A percentile compares a stretch with the other conserved stretches of the same genome.
Evolutionary conservation across 176 grass and related monocot genomes (phyloP).

Genomic region (Phyllostachys edulis): DNA sequence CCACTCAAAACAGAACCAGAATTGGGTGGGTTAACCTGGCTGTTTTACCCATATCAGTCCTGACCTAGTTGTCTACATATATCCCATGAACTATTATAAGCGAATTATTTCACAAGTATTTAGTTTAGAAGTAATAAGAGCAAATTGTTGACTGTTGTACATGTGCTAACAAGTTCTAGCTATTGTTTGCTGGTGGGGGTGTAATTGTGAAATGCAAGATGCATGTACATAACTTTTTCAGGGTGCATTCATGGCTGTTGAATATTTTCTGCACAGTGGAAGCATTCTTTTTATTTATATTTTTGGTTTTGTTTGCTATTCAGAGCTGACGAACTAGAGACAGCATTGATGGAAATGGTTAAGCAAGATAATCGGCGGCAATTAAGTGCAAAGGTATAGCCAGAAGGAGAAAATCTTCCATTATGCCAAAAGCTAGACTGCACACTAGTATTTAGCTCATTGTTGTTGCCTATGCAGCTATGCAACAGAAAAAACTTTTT

Average conservation of each 20-base stretch:
- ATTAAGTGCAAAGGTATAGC: conserved; percentile 87
- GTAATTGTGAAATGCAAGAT: conserved; percentile 6
- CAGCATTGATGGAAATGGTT: conserved; percentile 98
- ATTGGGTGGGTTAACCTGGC: not conserved
- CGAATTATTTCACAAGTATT: not conserved
- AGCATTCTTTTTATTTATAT: not conserved
- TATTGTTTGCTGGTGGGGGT: not conserved
- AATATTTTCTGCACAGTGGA: conserved; percentile 11
- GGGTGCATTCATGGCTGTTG: not conserved
- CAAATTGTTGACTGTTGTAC: not conserved
- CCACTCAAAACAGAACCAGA: not conserved
- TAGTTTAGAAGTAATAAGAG: conserved; percentile 7
- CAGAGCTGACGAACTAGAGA: conserved; percentile 98
- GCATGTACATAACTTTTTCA: not conserved
- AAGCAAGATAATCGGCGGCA: conserved; percentile 93
- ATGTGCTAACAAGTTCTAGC: not conserved
- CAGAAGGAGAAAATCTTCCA: not conserved
- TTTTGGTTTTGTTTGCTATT: conserved; percentile 24
- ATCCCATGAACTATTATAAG: not conserved
- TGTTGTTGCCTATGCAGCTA: conserved; percentile 5
- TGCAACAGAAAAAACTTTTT: conserved; percentile 11
- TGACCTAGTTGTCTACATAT: conserved; percentile 2
- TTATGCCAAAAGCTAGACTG: conserved; percentile 29
- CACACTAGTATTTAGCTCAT: not conserved
- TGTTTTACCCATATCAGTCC: not conserved